These are phyloP conservation scores for Cordyceps cicadae DNA, from an alignment of 2,329 filamentous ascomycete genomes.

Conservation along the genomic window DNA sequence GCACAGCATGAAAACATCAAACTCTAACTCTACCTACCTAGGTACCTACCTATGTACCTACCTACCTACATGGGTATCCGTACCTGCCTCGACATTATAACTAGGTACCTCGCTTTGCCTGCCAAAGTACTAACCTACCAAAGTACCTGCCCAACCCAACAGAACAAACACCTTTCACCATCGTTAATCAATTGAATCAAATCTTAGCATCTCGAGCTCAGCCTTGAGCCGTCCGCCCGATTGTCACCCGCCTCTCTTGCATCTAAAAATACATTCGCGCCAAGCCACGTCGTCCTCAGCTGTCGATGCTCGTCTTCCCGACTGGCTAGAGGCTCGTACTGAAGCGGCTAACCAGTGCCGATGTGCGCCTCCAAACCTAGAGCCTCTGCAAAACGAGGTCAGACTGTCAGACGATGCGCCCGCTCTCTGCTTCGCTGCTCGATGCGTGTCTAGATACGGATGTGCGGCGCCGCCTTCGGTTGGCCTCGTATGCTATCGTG, in stretches of 20 bases:
- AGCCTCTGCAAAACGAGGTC: neutral
- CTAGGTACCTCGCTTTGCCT: too few relatives aligned
- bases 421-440: neutral
- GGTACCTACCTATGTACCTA: too few relatives aligned
- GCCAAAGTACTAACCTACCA: too few relatives aligned
- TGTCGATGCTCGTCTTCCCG: neutral
- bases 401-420: constrained; percentile 10
- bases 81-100: too few relatives aligned
- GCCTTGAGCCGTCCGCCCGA: neutral
- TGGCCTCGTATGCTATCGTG: neutral
- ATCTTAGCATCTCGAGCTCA: neutral
- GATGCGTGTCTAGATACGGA: too few relatives aligned
- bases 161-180: neutral
- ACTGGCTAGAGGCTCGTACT: neutral
- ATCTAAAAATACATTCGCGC: neutral
- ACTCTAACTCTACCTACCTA: too few relatives aligned
- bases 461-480: neutral
- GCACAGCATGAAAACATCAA: too few relatives aligned
- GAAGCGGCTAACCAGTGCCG: constrained; percentile 2
- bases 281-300: neutral
- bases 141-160: neutral
- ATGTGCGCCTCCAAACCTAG: neutral
- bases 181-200: too few relatives aligned
- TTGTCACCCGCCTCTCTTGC: neutral
- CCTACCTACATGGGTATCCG: too few relatives aligned